Percentiles rank a stretch among this genome's conserved stretches.
Evolutionary conservation across 768 basidiomycete genomes (phyloP).

Genomic region (Clitopilus passeckerianus): DNA sequence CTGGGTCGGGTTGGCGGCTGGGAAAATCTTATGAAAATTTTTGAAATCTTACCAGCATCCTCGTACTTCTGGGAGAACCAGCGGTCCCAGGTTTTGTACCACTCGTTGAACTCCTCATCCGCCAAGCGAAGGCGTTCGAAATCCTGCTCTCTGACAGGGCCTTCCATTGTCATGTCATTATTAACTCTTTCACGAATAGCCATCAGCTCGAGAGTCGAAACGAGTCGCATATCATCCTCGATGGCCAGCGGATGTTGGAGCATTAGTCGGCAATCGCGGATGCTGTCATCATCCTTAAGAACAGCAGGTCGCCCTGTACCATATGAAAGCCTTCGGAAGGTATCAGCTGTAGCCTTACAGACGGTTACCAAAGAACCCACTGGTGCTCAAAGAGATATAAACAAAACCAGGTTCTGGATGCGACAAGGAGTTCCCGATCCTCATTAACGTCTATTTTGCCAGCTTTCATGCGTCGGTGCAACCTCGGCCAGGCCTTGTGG

Average conservation of each 20-base stretch:
- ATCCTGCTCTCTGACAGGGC: conserved; percentile 66
- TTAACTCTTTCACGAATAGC: conserved; percentile 83
- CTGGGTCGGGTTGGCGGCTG: conserved; percentile 26
- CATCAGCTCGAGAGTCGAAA: conserved; percentile 93
- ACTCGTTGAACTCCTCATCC: conserved; percentile 71
- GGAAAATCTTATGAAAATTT: not conserved
- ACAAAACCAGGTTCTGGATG: conserved; percentile 89
- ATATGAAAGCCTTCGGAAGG: conserved; percentile 70
- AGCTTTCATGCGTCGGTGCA: conserved; percentile 73
- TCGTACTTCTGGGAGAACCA: conserved; percentile 80
- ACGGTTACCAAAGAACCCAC: conserved; percentile 38
- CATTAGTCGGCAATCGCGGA: conserved; percentile 73
- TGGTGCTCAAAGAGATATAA: conserved; percentile 93
- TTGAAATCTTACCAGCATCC: conserved; percentile 55
- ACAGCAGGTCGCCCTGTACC: conserved; percentile 93
- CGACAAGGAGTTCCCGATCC: conserved; percentile 78
- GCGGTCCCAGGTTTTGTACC: conserved; percentile 80
- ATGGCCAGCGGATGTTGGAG: conserved; percentile 85
- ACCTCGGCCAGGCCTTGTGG: conserved; percentile 87
- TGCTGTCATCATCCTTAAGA: conserved; percentile 88
- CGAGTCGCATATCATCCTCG: conserved; percentile 91
- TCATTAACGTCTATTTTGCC: conserved; percentile 51
- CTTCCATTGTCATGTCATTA: conserved; percentile 75
- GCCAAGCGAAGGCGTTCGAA: conserved; percentile 69
- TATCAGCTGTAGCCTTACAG: not conserved